A percentile compares a stretch with the other conserved stretches of the same genome.
Evolutionary conservation across 495 filamentous ascomycete species (phyloP).

Genomic region (Tuber umbilicatum): DNA sequence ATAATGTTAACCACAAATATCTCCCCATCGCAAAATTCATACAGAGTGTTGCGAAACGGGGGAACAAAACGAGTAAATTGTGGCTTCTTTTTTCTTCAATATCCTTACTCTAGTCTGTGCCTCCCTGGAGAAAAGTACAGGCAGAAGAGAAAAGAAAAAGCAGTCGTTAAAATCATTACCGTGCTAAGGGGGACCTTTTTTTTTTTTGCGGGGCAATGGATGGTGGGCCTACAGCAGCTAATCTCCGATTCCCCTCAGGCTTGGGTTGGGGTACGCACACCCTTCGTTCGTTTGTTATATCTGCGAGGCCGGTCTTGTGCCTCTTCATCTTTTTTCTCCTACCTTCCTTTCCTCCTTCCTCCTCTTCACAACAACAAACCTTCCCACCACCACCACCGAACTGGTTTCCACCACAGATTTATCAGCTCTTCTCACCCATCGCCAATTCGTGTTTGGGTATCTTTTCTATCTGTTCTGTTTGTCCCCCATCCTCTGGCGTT

Average conservation of each 20-base stretch:
- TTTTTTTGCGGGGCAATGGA: neutral
- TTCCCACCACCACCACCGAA: conserved; percentile 1
- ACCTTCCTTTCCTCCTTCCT: neutral
- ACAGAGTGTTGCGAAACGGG: neutral
- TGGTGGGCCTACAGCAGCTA: neutral
- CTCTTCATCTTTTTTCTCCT: neutral
- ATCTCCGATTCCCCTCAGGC: neutral
- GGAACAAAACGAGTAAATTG: neutral
- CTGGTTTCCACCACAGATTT: neutral
- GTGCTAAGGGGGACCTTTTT: neutral
- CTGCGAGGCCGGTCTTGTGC: neutral
- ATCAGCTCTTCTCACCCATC: neutral
- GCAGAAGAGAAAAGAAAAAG: neutral
- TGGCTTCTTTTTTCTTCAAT: neutral
- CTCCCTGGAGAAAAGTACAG: neutral
- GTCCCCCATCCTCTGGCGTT: neutral
- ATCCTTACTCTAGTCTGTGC: neutral
- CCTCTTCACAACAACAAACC: neutral
- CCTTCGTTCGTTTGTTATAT: neutral
- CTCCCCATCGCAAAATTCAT: neutral
- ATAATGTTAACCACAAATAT: neutral
- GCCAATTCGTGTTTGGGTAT: neutral
- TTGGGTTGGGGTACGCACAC: neutral
- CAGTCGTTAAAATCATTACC: conserved; percentile 3
- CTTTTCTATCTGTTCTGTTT: neutral